Evolutionary conservation across 306 rosid genomes (phyloP).

Genomic region (apple (Malus domestica)): ASM211411v1 NC_041794.1:23311001-23311500

Average conservation of each 20-base stretch:
- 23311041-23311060: not conserved
- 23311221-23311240: slow-evolving; percentile 45
- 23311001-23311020: slow-evolving; percentile 86
- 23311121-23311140: slow-evolving; percentile 88
- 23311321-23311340: slow-evolving; percentile 84
- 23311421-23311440: slow-evolving; percentile 73
- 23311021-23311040: slow-evolving; percentile 20
- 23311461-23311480: slow-evolving; percentile 87
- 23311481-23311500: slow-evolving; percentile 84
- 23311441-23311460: slow-evolving; percentile 75
- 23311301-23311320: slow-evolving; percentile 61
- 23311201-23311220: slow-evolving; percentile 51
- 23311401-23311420: slow-evolving; percentile 70
- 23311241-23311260: slow-evolving; percentile 75
- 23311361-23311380: slow-evolving; percentile 76
- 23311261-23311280: slow-evolving; percentile 61
- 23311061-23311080: not conserved
- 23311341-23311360: slow-evolving; percentile 83
- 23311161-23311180: slow-evolving; percentile 90
- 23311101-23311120: slow-evolving; percentile 16
- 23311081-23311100: not conserved
- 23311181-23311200: slow-evolving; percentile 69
- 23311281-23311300: slow-evolving; percentile 88
- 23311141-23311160: slow-evolving; percentile 86
- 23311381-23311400: slow-evolving; percentile 89